A percentile compares a stretch with the other conserved stretches of the same genome.
phyloP scores from a whole-genome alignment of 805 yeast genomes.

The Lipomyces chichibuensis region DNA sequence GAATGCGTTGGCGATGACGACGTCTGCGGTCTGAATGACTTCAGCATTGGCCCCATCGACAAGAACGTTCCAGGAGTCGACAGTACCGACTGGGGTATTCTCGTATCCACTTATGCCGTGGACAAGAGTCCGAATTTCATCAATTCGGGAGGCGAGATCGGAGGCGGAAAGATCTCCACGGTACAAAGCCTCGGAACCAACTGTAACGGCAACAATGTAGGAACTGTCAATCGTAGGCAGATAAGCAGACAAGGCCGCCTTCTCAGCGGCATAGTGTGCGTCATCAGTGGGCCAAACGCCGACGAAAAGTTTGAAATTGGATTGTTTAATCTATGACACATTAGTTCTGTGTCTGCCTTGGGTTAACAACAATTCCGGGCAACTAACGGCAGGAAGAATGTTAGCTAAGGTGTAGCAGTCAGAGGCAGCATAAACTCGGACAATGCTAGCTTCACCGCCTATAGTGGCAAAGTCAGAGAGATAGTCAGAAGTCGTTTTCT shows the following conservation, averaged over 20 bases:
- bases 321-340: slow-evolving; percentile 50
- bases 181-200: slow-evolving; percentile 95
- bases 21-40: slow-evolving; percentile 79
- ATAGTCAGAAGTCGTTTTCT: slow-evolving; percentile 59
- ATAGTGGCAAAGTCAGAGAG: slow-evolving; percentile 65
- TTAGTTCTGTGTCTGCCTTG: background rate
- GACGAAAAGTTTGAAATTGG: slow-evolving; percentile 73
- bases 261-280: slow-evolving; percentile 72
- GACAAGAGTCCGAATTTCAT: slow-evolving; percentile 62
- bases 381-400: slow-evolving; percentile 77
- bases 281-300: slow-evolving; percentile 96
- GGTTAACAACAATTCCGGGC: too few relatives aligned
- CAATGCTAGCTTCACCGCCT: slow-evolving; percentile 60
- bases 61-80: slow-evolving; percentile 92
- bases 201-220: slow-evolving; percentile 75
- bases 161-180: slow-evolving; percentile 81
- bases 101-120: slow-evolving; percentile 64
- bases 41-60: slow-evolving; percentile 75
- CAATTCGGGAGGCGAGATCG: slow-evolving; percentile 68
- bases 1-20: slow-evolving; percentile 91
- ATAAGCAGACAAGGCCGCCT: slow-evolving; percentile 66
- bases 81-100: slow-evolving; percentile 69
- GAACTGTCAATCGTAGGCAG: slow-evolving; percentile 72
- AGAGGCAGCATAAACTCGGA: slow-evolving; percentile 90
- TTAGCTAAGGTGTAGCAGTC: slow-evolving; percentile 87